These are phyloP conservation scores for Cyberlindnera galapagoensis DNA, from an alignment of 805 yeast species.

Conservation along the genomic window DNA sequence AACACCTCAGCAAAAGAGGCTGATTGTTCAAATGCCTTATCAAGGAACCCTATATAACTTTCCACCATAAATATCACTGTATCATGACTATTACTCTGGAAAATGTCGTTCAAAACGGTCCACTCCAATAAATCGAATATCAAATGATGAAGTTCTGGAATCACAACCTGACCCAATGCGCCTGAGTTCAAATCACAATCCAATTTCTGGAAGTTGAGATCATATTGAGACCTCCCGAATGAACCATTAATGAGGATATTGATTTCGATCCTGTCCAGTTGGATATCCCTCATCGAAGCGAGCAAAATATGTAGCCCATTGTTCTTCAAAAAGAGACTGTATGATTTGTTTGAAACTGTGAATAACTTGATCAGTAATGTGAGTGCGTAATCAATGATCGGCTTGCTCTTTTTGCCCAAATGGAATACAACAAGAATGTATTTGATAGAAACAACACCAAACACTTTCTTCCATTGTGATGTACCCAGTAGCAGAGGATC, in stretches of 20 bases:
- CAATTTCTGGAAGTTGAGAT: constrained; percentile 16
- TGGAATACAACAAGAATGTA: constrained; percentile 55
- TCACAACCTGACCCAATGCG: constrained; percentile 15
- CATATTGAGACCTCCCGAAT: constrained; percentile 35
- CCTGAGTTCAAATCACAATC: constrained; percentile 4
- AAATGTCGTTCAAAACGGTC: constrained; percentile 30
- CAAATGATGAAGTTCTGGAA: constrained; percentile 40
- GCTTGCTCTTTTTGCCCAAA: constrained; percentile 28
- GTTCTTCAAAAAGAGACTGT: constrained; percentile 42
- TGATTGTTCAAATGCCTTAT: constrained; percentile 24
- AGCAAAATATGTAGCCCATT: constrained; percentile 46
- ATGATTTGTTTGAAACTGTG: constrained; percentile 39
- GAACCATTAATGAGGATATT: constrained; percentile 37
- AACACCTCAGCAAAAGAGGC: constrained; percentile 23
- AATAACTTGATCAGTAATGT: constrained; percentile 46
- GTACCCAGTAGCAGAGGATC: constrained; percentile 35
- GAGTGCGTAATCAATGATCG: constrained; percentile 25
- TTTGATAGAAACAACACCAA: constrained; percentile 55
- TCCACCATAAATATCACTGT: constrained; percentile 25
- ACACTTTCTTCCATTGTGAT: constrained; percentile 37
- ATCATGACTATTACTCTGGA: constrained; percentile 29
- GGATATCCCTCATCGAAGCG: constrained; percentile 38
- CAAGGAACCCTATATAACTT: constrained; percentile 20
- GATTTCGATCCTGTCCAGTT: constrained; percentile 26
- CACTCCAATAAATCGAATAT: constrained; percentile 30